A percentile compares a stretch with the other conserved stretches of the same genome.
phyloP scores from a whole-genome alignment of 495 filamentous ascomycete species.

The Aspergillus ellipticus region DNA sequence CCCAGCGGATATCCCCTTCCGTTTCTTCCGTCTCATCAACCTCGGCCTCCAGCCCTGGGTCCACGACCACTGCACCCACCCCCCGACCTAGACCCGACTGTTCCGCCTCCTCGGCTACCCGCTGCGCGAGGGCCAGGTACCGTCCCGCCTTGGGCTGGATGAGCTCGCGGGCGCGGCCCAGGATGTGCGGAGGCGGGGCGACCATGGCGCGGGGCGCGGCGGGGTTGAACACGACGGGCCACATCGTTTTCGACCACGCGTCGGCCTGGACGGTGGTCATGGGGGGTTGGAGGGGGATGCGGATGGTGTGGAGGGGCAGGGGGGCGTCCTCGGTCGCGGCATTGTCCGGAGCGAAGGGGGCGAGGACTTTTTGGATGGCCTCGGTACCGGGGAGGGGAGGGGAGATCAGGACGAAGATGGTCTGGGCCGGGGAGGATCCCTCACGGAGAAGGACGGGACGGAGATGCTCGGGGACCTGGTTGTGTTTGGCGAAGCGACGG shows the following conservation, averaged over 20 bases:
- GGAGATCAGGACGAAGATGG: slow-evolving; percentile 37
- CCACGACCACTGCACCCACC: slow-evolving; percentile 80
- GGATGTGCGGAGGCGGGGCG: slow-evolving; percentile 54
- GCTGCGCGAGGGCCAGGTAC: slow-evolving; percentile 67
- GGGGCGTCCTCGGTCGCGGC: slow-evolving; percentile 21
- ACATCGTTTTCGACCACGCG: slow-evolving; percentile 71
- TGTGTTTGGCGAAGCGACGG: slow-evolving; percentile 71
- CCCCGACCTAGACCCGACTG: slow-evolving; percentile 57
- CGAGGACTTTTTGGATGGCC: slow-evolving; percentile 27
- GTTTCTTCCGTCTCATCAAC: slow-evolving; percentile 25
- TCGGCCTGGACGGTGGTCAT: slow-evolving; percentile 71
- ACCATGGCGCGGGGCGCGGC: slow-evolving; percentile 50
- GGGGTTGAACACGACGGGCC: slow-evolving; percentile 87
- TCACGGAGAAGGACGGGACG: slow-evolving; percentile 24
- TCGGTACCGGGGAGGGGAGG: slow-evolving; percentile 32
- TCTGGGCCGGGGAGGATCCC: slow-evolving; percentile 18
- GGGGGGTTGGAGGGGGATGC: slow-evolving; percentile 72
- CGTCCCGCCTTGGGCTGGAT: slow-evolving; percentile 50
- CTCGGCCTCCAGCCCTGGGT: slow-evolving; percentile 42
- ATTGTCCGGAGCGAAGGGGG: slow-evolving; percentile 25
- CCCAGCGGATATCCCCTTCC: slow-evolving; percentile 19
- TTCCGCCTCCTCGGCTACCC: slow-evolving; percentile 55
- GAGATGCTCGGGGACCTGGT: slow-evolving; percentile 57
- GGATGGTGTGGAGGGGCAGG: slow-evolving; percentile 44
- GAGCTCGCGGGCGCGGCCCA: slow-evolving; percentile 49